Base-by-base conservation (phyloP, 805 yeast species). In the Ogataea glucozyma region DNA sequence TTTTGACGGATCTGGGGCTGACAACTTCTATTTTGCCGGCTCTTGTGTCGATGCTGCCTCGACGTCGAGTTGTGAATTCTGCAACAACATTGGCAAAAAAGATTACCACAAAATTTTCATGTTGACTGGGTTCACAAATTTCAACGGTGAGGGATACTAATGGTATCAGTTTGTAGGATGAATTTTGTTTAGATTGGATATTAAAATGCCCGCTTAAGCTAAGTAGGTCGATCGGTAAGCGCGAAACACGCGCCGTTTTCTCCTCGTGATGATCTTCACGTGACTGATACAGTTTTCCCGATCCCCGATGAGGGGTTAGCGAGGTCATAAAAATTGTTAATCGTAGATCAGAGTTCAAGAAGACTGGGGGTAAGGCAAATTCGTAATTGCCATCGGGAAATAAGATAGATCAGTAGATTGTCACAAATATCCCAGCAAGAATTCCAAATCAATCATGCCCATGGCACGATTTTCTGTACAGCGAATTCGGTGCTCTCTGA, bases 61-160 rank as follows among this genome's bases (percentile, higher is more conserved):
- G 36, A 85, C 93, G 0, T 78, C 85, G 41, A 87, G 89, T 2
- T 86, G 91, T 88, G 86, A 85, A 55, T 86, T 87, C 73, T 85
- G 89, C 42, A 85, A 85, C 57, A 74, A 75, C 49, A 78, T 85
- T 30, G 66, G 80, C 19, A 81, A 83, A 57, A 84, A 83, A 54
- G 71, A 74, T n/a, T 85, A 83, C 60, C 66, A 62, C 44, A 76
- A 74, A 54, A 69, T 79, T 35, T 85, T 85, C 60, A 57, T 85
- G 34, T 61, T 85, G 37, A 69, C 85, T 14, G 88, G 89, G 0
- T 85, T 85, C 57, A 73, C 79, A 16, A 89, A 90, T 12, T 85
- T 85, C 60, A 84, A 85, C 49, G 90, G 90, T 8, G 88, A 83
- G 46, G 85, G 86, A 0, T 80, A 79, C 46, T 76, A 50, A 26